phyloP scores from a whole-genome alignment of 2,329 filamentous ascomycete genomes.

The Diaporthe sp. region DNA sequence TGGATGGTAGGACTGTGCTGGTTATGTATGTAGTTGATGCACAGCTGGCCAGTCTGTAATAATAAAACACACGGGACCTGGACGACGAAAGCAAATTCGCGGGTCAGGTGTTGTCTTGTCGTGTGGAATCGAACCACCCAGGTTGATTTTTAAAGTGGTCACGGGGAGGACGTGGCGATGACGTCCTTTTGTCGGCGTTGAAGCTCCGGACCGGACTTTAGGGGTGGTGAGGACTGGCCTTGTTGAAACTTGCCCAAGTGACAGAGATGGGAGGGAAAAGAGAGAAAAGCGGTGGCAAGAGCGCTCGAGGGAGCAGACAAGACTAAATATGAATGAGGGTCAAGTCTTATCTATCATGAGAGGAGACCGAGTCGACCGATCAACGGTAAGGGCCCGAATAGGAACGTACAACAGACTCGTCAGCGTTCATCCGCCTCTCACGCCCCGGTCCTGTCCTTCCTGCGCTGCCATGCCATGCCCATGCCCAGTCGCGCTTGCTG shows the following conservation, averaged over 20 bases:
- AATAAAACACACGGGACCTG: conserved; percentile 20
- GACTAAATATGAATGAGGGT: conserved; percentile 34
- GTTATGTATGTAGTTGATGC: conserved; percentile 24
- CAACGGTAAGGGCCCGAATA: conserved; percentile 29
- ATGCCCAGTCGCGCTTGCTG: conserved; percentile 16
- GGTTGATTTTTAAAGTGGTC: conserved; percentile 24
- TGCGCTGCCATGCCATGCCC: conserved; percentile 5
- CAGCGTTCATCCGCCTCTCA: conserved; percentile 22
- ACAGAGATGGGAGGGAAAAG: conserved; percentile 10
- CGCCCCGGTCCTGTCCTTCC: conserved; percentile 14
- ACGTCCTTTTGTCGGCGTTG: conserved; percentile 26
- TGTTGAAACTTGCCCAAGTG: conserved; percentile 20
- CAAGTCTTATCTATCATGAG: conserved; percentile 23
- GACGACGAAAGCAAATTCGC: background rate
- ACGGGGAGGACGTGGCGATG: conserved; percentile 26
- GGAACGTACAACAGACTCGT: conserved; percentile 27
- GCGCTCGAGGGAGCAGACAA: background rate
- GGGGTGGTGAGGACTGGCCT: conserved; percentile 6
- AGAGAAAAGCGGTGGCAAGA: background rate
- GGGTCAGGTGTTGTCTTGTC: conserved; percentile 5
- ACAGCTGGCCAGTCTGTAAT: background rate
- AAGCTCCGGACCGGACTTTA: conserved; percentile 28
- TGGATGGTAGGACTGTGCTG: background rate
- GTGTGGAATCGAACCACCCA: conserved; percentile 13
- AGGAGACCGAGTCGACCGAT: conserved; percentile 15